Evolutionary conservation across 805 yeast species (phyloP).

Genomic region (Saccharomycopsis sp.): DNA sequence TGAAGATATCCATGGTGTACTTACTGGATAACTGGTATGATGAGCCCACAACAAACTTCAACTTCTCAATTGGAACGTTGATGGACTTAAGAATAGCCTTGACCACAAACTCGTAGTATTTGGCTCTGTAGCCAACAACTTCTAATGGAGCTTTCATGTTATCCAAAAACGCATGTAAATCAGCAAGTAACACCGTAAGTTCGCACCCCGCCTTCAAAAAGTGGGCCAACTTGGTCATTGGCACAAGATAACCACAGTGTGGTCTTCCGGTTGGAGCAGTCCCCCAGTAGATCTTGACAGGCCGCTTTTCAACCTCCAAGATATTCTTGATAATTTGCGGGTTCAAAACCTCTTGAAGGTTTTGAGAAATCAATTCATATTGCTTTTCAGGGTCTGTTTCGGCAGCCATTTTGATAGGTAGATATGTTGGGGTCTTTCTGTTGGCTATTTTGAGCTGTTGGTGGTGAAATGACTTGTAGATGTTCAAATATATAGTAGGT

Average conservation of each 20-base stretch:
- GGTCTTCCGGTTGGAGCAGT: slow-evolving; percentile 99
- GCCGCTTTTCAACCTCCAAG: slow-evolving; percentile 73
- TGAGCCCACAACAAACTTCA: slow-evolving; percentile 80
- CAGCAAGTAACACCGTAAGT: slow-evolving; percentile 87
- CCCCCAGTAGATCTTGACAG: slow-evolving; percentile 93
- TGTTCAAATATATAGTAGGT: no score
- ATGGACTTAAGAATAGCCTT: slow-evolving; percentile 81
- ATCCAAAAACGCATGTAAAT: slow-evolving; percentile 92
- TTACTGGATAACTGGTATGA: slow-evolving; percentile 76
- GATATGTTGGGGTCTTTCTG: background rate
- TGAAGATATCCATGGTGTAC: slow-evolving; percentile 86
- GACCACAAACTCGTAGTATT: slow-evolving; percentile 77
- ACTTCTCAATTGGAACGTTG: slow-evolving; percentile 86
- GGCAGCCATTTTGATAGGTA: slow-evolving; percentile 13
- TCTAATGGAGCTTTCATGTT: slow-evolving; percentile 98
- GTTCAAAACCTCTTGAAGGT: slow-evolving; percentile 87
- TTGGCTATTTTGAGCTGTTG: no score
- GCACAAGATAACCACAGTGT: slow-evolving; percentile 97
- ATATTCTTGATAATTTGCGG: slow-evolving; percentile 81
- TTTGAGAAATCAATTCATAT: slow-evolving; percentile 70
- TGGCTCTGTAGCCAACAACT: slow-evolving; percentile 80
- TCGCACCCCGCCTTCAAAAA: slow-evolving; percentile 94
- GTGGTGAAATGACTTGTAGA: no score
- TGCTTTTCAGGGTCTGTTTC: slow-evolving; percentile 49
- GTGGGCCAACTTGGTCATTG: slow-evolving; percentile 94